These are phyloP conservation scores for Gracilaria gracilis DNA, from an alignment of 23 red algal species.

Conservation along the genomic window DNA sequence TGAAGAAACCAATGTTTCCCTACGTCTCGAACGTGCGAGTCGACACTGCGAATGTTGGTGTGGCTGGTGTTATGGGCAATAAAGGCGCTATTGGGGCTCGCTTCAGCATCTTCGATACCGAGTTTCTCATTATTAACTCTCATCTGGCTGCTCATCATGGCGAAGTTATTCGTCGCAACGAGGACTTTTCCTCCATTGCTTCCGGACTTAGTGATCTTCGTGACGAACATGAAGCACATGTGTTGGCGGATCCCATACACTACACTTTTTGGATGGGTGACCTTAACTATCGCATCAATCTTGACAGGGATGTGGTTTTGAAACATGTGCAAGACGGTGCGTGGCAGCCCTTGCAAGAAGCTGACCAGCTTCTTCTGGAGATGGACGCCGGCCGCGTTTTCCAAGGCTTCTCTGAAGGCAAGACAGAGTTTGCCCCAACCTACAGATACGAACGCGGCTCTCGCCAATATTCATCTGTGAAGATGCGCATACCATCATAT, in stretches of 20 bases:
- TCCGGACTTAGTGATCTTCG: conserved; percentile 33
- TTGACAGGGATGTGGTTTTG: conserved; percentile 81
- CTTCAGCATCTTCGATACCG: conserved; percentile 71
- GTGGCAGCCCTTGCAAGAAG: conserved; percentile 67
- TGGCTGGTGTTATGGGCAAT: conserved; percentile 66
- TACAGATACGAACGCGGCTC: conserved; percentile 83
- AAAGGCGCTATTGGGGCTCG: conserved; percentile 79
- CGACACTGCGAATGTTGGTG: conserved; percentile 53
- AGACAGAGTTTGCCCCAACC: conserved; percentile 85
- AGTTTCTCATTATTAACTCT: conserved; percentile 69
- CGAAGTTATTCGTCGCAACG: conserved; percentile 50
- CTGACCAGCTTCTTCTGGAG: conserved; percentile 82
- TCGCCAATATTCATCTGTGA: conserved; percentile 69
- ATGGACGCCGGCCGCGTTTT: conserved; percentile 71
- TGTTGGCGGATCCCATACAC: conserved; percentile 47
- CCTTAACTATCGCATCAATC: conserved; percentile 91
- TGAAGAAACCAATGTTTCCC: neutral
- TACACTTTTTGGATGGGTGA: conserved; percentile 94
- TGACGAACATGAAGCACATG: conserved; percentile 20
- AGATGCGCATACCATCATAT: conserved; percentile 81
- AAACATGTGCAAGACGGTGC: conserved; percentile 52
- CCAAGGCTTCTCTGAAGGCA: conserved; percentile 83
- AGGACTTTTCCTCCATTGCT: conserved; percentile 59
- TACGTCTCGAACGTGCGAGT: conserved; percentile 30
- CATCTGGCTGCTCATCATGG: conserved; percentile 80